Base-by-base conservation (phyloP, 352 stramenopile genomes). In the Globisporangium sylvaticum region DNA sequence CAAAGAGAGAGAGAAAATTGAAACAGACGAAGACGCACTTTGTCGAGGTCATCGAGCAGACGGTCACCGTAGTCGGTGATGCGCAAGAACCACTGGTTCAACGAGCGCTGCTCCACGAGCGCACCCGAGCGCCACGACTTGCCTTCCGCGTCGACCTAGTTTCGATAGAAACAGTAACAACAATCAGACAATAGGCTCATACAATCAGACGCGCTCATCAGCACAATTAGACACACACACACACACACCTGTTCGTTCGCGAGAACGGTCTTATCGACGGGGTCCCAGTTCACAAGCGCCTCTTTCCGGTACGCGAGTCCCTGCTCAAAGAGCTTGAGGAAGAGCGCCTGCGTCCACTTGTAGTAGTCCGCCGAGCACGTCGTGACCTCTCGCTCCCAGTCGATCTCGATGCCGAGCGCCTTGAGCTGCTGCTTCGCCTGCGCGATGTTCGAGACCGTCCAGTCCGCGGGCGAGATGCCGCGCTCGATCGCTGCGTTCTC, bases 291-390 rank as follows among this genome's bases (percentile, higher is more conserved):
- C 32, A 99, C 98, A n/a, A 94, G 84, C 55, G 97, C 97, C 48
- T 98, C 87, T 60, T 96, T 98, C 61, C 98, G 96, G 62, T 95
- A 95, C 25, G 97, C 98, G 32, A 99, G 81, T n/a, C 96, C 97
- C 62, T 94, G 88, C 15, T 98, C 87, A 60, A 97, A 98, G 52
- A 99, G 83, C 76, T 99, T 87, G 27, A 99, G 75, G 72, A 99
- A 99, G 46, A 99, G 91, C 97, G 97, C 99, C 77, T 99, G 98
- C 20, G 98, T 99, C 97, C 98, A 99, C 75, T 97, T 97, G 69
- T 99, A 98, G 80, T 99, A 99, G 50, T 97, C 90, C 8, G 92
- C 71, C 63, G 98, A 81, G 52, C 97, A 99, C 29, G 98, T 99
- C 9, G 95, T 96, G 52, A 99, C 73, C 71, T 99, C 98, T 9